Conservation (phyloP, 1,284 basidiomycete species). For the Sanguinoderma infundibulare region DNA sequence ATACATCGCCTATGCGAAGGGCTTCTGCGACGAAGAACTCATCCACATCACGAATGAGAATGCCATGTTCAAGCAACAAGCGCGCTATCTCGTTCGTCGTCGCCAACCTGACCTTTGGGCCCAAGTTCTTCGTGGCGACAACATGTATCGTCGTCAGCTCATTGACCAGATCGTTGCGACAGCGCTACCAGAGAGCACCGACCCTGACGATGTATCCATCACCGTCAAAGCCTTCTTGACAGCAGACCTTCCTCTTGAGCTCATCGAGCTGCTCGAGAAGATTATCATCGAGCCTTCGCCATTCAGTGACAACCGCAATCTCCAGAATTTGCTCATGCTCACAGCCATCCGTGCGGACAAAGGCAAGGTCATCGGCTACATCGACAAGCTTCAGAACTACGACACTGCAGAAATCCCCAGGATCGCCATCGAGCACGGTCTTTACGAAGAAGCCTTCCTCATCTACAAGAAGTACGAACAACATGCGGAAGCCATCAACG, state of each 20-base stretch:
- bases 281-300: conserved; percentile 97
- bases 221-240: conserved; percentile 99
- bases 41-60: conserved; percentile 99
- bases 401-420: conserved; percentile 95
- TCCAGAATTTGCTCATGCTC: conserved; percentile 94
- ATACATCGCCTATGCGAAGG: conserved; percentile 99
- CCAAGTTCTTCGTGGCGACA: conserved; percentile 90
- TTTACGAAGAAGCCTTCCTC: conserved; percentile 96
- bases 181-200: conserved; percentile 95
- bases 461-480: conserved; percentile 97
- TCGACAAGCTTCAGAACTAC: conserved; percentile 97
- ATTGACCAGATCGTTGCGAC: conserved; percentile 98
- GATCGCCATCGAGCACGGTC: conserved; percentile 95
- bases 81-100: conserved; percentile 96
- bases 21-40: conserved; percentile 98
- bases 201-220: conserved; percentile 97
- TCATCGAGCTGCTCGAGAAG: conserved; percentile 98
- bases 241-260: conserved; percentile 95
- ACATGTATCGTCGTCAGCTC: conserved; percentile 91
- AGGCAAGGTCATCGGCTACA: conserved; percentile 98
- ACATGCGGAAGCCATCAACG: conserved; percentile 95
- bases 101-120: conserved; percentile 97
- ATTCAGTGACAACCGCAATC: conserved; percentile 96
- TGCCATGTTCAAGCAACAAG: conserved; percentile 99
- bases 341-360: conserved; percentile 98